phyloP scores from a whole-genome alignment of 768 basidiomycete genomes.

The Hygrophoropsis aurantiaca region DNA sequence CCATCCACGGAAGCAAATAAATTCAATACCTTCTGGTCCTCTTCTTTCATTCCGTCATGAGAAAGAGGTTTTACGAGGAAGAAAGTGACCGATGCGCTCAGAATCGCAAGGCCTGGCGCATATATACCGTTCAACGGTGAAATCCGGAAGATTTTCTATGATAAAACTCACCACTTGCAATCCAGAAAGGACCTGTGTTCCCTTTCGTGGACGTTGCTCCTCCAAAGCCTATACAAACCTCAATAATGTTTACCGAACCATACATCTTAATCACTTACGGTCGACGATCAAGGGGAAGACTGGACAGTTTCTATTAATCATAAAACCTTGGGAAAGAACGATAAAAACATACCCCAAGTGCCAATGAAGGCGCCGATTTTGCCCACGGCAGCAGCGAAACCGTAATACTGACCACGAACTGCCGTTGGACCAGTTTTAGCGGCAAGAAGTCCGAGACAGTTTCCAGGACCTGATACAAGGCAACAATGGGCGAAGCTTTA shows the following conservation, averaged over 20 bases:
- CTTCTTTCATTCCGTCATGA: constrained; percentile 76
- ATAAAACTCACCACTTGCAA: constrained; percentile 60
- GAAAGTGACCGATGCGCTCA: constrained; percentile 73
- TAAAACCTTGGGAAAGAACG: background rate
- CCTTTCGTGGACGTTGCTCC: constrained; percentile 50
- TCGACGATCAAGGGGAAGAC: constrained; percentile 68
- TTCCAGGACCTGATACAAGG: constrained; percentile 62
- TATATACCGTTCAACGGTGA: background rate
- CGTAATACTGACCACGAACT: constrained; percentile 84
- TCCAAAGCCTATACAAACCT: constrained; percentile 55
- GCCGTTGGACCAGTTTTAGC: constrained; percentile 85
- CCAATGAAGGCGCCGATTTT: constrained; percentile 85
- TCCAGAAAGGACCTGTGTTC: constrained; percentile 86
- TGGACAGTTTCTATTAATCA: constrained; percentile 21
- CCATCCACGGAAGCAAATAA: background rate
- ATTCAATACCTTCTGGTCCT: constrained; percentile 60
- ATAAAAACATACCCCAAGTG: constrained; percentile 62
- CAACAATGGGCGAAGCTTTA: constrained; percentile 2
- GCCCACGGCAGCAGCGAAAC: constrained; percentile 80
- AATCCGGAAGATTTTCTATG: background rate
- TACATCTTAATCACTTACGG: constrained; percentile 34
- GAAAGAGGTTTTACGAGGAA: constrained; percentile 73
- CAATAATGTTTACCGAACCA: too few species aligned
- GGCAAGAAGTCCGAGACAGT: constrained; percentile 83
- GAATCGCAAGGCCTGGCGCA: constrained; percentile 61